These are phyloP conservation scores for Calocybe gambosa DNA, from an alignment of 1,284 basidiomycete species.

Conservation along the genomic window DNA sequence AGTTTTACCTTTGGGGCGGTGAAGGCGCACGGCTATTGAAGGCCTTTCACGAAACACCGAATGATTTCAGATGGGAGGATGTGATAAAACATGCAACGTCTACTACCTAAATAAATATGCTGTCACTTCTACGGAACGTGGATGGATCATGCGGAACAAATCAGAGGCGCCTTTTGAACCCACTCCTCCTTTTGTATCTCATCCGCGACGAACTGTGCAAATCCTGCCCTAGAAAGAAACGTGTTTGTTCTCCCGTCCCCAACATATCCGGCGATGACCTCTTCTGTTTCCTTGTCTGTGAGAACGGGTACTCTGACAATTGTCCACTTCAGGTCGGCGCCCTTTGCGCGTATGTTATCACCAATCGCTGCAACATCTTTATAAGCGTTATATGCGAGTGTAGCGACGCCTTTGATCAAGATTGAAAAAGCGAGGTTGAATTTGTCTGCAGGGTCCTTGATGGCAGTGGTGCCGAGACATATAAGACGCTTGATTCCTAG, in stretches of 20 bases:
- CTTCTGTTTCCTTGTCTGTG: constrained; percentile 38
- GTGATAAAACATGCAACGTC: constrained; percentile 45
- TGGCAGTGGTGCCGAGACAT: constrained; percentile 58
- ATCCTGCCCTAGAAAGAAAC: constrained; percentile 45
- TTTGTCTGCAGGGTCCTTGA: constrained; percentile 53
- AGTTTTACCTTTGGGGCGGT: constrained; percentile 69
- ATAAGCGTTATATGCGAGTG: constrained; percentile 31
- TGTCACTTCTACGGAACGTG: no score
- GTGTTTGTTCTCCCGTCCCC: constrained; percentile 52
- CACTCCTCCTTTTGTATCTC: constrained; percentile 53
- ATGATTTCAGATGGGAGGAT: constrained; percentile 71
- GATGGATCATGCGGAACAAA: constrained; percentile 25
- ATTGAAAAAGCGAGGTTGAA: constrained; percentile 41
- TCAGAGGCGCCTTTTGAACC: constrained; percentile 33
- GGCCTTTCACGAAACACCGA: constrained; percentile 68
- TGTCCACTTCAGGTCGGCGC: constrained; percentile 55
- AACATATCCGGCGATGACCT: constrained; percentile 52
- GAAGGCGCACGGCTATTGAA: constrained; percentile 40
- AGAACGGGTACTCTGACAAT: constrained; percentile 59
- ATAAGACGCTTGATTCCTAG: constrained; percentile 51
- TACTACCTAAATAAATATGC: constrained; percentile 10
- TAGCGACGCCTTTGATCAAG: constrained; percentile 33
- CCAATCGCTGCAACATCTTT: constrained; percentile 46
- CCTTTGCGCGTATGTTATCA: constrained; percentile 42
- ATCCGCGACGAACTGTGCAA: constrained; percentile 50